Conservation (phyloP, 2,329 filamentous ascomycete species). For the Zymoseptoria tritici region DNA sequence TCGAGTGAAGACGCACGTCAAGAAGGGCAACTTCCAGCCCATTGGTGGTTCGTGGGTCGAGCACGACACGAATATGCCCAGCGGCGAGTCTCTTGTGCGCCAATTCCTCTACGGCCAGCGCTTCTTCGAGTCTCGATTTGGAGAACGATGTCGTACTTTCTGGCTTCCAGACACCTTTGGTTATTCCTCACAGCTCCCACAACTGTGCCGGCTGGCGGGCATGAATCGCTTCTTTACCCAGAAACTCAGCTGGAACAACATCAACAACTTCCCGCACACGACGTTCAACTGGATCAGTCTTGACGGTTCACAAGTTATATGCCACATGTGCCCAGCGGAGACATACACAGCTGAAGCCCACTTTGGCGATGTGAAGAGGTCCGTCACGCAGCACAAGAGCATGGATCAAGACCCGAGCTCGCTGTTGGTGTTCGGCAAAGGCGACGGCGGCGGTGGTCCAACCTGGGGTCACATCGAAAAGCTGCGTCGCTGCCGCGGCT, state of each 20-base stretch:
- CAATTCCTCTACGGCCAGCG: conserved; percentile 95
- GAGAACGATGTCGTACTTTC: conserved; percentile 80
- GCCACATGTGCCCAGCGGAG: conserved; percentile 93
- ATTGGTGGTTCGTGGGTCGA: conserved; percentile 98
- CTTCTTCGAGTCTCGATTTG: conserved; percentile 90
- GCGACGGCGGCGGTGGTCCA: conserved; percentile 89
- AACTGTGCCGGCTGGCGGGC: conserved; percentile 85
- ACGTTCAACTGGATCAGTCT: conserved; percentile 98
- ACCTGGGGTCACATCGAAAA: conserved; percentile 94
- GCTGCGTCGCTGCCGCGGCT: conserved; percentile 80
- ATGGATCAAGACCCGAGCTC: conserved; percentile 89
- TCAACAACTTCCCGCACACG: conserved; percentile 97
- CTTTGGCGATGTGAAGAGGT: conserved; percentile 88
- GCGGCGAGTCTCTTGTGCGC: conserved; percentile 84
- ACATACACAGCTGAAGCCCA: conserved; percentile 93
- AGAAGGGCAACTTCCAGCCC: conserved; percentile 83
- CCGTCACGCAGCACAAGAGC: conserved; percentile 87
- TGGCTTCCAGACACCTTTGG: conserved; percentile 98
- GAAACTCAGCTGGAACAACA: conserved; percentile 99
- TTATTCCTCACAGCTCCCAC: conserved; percentile 89
- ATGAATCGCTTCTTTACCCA: conserved; percentile 97
- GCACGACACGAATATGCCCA: conserved; percentile 95
- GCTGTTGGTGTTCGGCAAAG: conserved; percentile 89
- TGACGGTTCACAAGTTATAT: conserved; percentile 92
- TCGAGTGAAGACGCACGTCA: conserved; percentile 84